Evolutionary conservation across 805 yeast species (phyloP).

Genomic region (Brettanomyces naardenensis): DNA sequence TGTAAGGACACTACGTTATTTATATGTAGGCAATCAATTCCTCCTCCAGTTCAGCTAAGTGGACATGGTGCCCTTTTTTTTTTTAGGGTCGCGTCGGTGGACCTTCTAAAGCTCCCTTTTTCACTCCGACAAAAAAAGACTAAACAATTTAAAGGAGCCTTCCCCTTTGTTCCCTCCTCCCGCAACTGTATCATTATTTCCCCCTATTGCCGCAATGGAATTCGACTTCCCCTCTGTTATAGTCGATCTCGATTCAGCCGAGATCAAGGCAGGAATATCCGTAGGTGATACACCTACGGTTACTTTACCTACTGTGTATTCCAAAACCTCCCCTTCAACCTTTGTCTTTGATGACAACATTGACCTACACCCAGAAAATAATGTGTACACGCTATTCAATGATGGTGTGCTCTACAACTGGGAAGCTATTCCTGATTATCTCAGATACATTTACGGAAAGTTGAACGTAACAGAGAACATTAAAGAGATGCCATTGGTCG

Average conservation of each 20-base stretch:
- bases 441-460: constrained; percentile 56
- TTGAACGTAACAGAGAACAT: constrained; percentile 38
- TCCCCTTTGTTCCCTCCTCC: too few species aligned
- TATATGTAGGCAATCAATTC: too few species aligned
- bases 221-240: constrained; percentile 49
- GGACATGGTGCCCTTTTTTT: too few species aligned
- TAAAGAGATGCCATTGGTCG: constrained; percentile 56
- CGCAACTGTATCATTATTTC: too few species aligned
- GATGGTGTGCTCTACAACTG: constrained; percentile 65
- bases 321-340: constrained; percentile 24
- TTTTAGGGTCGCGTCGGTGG: too few species aligned
- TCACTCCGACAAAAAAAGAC: too few species aligned
- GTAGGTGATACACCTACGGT: constrained; percentile 55
- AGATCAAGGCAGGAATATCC: constrained; percentile 66
- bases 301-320: constrained; percentile 49
- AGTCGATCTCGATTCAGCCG: constrained; percentile 58
- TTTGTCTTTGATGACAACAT: constrained; percentile 33
- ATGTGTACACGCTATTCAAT: constrained; percentile 51
- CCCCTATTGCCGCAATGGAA: too few species aligned
- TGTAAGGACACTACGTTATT: too few species aligned
- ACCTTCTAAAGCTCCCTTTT: too few species aligned
- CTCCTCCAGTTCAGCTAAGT: too few species aligned
- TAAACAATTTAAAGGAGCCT: too few species aligned
- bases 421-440: constrained; percentile 58
- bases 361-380: constrained; percentile 34